A percentile compares a stretch with the other conserved stretches of the same genome.
Conservation (phyloP, 2,329 filamentous ascomycete genomes). For the Thielaviopsis punctulata region DNA sequence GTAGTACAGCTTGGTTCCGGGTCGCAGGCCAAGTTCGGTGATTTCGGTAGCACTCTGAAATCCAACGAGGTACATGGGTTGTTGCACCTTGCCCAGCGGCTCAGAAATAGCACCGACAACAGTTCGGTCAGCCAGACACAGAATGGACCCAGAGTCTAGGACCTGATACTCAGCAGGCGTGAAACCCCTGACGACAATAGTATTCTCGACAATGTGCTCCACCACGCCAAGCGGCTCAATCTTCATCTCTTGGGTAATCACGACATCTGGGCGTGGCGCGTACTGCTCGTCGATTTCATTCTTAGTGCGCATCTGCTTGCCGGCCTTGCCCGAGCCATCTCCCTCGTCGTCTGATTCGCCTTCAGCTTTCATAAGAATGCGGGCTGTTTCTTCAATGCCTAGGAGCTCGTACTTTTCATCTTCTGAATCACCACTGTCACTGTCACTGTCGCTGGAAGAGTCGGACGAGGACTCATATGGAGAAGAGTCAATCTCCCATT, state of each 20-base stretch:
- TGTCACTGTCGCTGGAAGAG: constrained; percentile 41
- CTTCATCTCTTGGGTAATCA: constrained; percentile 59
- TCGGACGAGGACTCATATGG: constrained; percentile 53
- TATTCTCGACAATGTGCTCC: constrained; percentile 61
- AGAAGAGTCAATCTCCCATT: constrained; percentile 74
- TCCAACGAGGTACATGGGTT: constrained; percentile 70
- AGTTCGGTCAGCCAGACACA: constrained; percentile 59
- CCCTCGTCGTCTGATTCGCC: constrained; percentile 62
- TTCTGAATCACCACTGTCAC: constrained; percentile 39
- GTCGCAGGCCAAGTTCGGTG: constrained; percentile 44
- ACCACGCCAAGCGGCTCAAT: constrained; percentile 61
- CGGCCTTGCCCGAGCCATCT: constrained; percentile 19
- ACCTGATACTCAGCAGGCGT: constrained; percentile 70
- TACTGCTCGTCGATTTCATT: constrained; percentile 56
- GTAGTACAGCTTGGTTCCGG: constrained; percentile 59
- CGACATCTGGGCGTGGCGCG: constrained; percentile 58
- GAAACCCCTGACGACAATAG: constrained; percentile 61
- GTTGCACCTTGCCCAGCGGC: constrained; percentile 68
- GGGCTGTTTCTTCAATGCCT: constrained; percentile 65
- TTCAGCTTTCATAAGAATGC: constrained; percentile 70
- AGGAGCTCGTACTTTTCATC: constrained; percentile 54
- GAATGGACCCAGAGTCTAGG: constrained; percentile 64
- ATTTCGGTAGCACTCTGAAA: constrained; percentile 57
- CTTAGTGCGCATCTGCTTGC: constrained; percentile 50
- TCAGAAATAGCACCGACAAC: constrained; percentile 74